Base-by-base conservation (phyloP, 2,329 filamentous ascomycete species). In the Teratosphaeria destructans region DNA sequence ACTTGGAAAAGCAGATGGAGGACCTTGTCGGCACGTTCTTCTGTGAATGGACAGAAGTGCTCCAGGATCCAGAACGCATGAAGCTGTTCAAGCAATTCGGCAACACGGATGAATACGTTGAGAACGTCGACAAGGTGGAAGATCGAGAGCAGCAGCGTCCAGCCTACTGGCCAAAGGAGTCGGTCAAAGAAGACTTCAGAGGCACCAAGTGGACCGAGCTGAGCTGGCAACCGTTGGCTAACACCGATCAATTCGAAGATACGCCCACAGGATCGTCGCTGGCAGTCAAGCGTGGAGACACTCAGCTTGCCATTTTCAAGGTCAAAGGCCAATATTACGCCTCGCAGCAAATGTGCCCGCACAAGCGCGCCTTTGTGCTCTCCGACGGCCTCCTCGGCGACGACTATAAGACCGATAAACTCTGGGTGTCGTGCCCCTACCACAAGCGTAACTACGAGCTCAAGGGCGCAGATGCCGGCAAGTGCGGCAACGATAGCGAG, bases 341-440 rank as follows among this genome's bases (percentile, higher is more conserved):
- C 60, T 88, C 88, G 14, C 91, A 96, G 76, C 90, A 96, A 71
- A 96, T 96, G 91, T 96, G 91, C 72, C 91, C 91, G 10, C 90
- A 95, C 77, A 94, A 93, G 75, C 86, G 90, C 11, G 86, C 90
- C 0, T 96, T 96, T 69, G 87, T 92, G n/a, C 83, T 96, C 29
- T 88, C 87, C 0, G 92, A 96, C 71, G 90, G 90, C 1, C 77
- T 96, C 8, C 82, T 96, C 54, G 91, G 92, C 49, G 86, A 90
- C 64, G 81, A 84, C 62, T 62, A 72, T 61, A 73, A 78, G 53
- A 79, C 72, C 57, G 77, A 83, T 62, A 85, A 85, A 61, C 85
- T 91, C n/a, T 95, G 88, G 86, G 83, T 96, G 19, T 90, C 86
- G 0, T 96, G 90, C 70, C 91, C 91, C 0, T 85, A 87, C 73